Conservation (phyloP, 805 yeast genomes). For the Yamadazyma nakazawae region DNA sequence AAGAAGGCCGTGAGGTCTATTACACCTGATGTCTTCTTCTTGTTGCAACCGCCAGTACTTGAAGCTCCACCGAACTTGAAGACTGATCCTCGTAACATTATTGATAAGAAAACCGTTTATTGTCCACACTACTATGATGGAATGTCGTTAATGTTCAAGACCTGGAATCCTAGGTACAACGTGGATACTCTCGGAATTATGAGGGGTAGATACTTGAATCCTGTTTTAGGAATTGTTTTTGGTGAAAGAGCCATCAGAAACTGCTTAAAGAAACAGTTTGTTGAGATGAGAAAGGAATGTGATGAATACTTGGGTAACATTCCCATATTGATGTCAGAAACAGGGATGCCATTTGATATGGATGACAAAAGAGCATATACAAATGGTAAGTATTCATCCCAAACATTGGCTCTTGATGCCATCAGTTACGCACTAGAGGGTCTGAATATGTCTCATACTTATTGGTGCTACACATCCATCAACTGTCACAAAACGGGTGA, state of each 20-base stretch:
- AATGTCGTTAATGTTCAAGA: constrained; percentile 84
- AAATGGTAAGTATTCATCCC: constrained; percentile 66
- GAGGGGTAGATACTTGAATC: constrained; percentile 71
- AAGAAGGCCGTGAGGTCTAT: constrained; percentile 45
- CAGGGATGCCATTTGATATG: constrained; percentile 98
- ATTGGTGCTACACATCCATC: constrained; percentile 78
- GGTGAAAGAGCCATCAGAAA: constrained; percentile 80
- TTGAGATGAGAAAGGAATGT: constrained; percentile 66
- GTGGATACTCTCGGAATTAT: constrained; percentile 88
- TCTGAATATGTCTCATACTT: constrained; percentile 64
- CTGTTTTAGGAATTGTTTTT: constrained; percentile 69
- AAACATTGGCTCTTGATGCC: constrained; percentile 83
- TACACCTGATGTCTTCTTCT: constrained; percentile 47
- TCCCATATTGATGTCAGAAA: constrained; percentile 83
- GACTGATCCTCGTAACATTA: constrained; percentile 42
- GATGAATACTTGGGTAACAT: constrained; percentile 57
- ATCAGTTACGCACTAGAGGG: constrained; percentile 75
- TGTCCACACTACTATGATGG: constrained; percentile 96
- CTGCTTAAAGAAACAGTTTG: constrained; percentile 65
- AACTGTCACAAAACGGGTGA: constrained; percentile 89
- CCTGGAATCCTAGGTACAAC: constrained; percentile 80
- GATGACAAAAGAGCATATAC: constrained; percentile 69
- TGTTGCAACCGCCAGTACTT: constrained; percentile 81
- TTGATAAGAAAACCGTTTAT: constrained; percentile 64
- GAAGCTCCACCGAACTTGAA: constrained; percentile 68